Evolutionary conservation across 1,284 basidiomycete genomes (phyloP), one percentile per base, ranked within the genome.

Genomic region (Inonotus hispidus): DNA sequence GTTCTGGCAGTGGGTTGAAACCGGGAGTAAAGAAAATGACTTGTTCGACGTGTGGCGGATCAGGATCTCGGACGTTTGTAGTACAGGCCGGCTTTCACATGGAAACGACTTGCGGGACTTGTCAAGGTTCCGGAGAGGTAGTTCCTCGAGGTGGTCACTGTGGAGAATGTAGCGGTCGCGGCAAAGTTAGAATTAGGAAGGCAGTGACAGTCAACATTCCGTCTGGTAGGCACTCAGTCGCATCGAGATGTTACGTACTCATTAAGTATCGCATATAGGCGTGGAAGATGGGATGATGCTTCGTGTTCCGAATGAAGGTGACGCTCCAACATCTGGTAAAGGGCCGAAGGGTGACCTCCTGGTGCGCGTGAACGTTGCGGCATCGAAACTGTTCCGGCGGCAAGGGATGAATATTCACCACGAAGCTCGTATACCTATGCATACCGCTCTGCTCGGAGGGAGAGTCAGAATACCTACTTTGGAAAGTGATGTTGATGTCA

Each of bases 211-310:
- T 99, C 58, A 85, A 93, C 65, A 88, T 99, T 61, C 93, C 94
- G 58, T 82, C 91, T 56, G 93, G 93, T 85, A 65, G 69, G 87
- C 76, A 56, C 46, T 35, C 58, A 41, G 56, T 46, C 50, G 25
- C 56, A 45, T 50, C 66, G 62, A 46, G 32, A 54, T 23, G 57
- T 60, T 50, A 62, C 43, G 29, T 60, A 64, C 47, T 67, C 50
- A 57, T 65, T 62, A 56, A 64, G 61, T 50, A 59, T 58, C 27
- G 56, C 37, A 66, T 63, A 61, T 68, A 88, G 94, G 95, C 60
- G 90, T 98, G 57, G 97, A 99, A 73, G 95, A 99, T 72, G 97
- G 97, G 29, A 97, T 96, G 92, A 85, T 88, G 60, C 84, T 99
- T 67, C 88, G 92, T 64, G 79, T 99, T 56, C 84, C 91, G 11